Evolutionary conservation across 208 protist genomes (phyloP), one percentile per base, ranked within the genome.

Genomic region (Crithidia fasciculata): DNA sequence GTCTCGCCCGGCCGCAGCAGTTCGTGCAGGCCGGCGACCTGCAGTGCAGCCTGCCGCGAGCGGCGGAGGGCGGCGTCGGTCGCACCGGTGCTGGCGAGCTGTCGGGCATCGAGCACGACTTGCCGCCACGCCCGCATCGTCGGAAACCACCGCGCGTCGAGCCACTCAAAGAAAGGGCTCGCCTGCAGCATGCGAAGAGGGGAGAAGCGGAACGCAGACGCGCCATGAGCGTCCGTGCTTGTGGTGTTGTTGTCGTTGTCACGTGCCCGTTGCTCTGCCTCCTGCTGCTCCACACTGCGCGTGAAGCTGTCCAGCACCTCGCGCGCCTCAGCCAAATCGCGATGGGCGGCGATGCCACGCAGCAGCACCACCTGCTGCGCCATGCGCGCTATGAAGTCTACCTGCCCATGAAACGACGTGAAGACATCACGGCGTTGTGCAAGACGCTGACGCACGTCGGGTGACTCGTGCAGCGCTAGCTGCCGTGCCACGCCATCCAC

Each of bases 71-170:
- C 85, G 4, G 53, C 74, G 4, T 80, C 62, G 12, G 85, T 62
- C 58, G 90, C 78, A 19, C 72, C 80, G 2, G 49, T 62, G 43
- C 52, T 70, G 0, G 84, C 87, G 56, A 74, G 40, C 47, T 90
- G 64, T 8, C 65, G 60, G 3, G 82, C 80, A 3, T 63, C 58
- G 9, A 69, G 53, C n/a, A 89, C 78, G 9, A 95, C 72, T 37
- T 65, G 43, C 28, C 72, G 72, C 90, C 90, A 95, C 75, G 69
- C 49, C 60, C 71, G 70, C 85, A 93, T 91, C 10, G 86, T 82
- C 8, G 88, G 88, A 16, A 95, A 72, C 90, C 90, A 95, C 8
- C 78, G 81, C 13, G 82, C 70, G 60, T 86, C 84, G 18, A 93
- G 61, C 86, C 86, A 95, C 13, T 43, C 44, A 41, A 95, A 85